Evolutionary conservation across 2,329 filamentous ascomycete genomes (phyloP).

Genomic region (Tympanopsis confertula): DNA sequence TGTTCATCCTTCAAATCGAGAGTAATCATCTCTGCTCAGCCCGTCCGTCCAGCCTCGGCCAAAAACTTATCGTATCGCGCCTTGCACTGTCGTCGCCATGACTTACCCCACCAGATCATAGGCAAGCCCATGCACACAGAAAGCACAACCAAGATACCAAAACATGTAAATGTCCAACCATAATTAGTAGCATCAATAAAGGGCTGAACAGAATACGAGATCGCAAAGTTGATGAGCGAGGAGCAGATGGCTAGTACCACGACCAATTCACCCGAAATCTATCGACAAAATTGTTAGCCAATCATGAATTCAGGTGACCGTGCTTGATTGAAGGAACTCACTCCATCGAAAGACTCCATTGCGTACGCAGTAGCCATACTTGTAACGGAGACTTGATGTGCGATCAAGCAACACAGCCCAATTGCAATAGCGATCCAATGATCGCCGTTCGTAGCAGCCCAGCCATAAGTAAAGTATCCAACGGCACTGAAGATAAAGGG

Average conservation of each 20-base stretch:
- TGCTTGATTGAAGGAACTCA: conserved; percentile 6
- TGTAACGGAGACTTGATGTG: conserved; percentile 24
- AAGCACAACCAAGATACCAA: conserved; percentile 15
- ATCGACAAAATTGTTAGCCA: conserved; percentile 1
- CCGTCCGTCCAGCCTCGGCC: no score
- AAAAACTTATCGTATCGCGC: conserved; percentile 12
- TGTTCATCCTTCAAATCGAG: no score
- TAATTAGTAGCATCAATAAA: conserved; percentile 20
- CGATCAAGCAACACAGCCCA: conserved; percentile 22
- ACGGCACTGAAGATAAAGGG: conserved; percentile 16
- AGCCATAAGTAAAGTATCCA: conserved; percentile 24
- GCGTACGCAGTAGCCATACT: conserved; percentile 25
- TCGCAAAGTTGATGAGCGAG: conserved; percentile 15
- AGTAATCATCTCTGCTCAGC: no score
- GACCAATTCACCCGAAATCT: conserved; percentile 23
- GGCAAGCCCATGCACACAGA: conserved; percentile 13
- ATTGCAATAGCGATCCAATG: conserved; percentile 22
- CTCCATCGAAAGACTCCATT: conserved; percentile 25
- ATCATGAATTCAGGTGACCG: not conserved
- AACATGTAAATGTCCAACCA: conserved; percentile 19
- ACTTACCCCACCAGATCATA: conserved; percentile 18
- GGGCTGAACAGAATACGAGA: conserved; percentile 23
- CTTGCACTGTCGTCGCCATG: conserved; percentile 12
- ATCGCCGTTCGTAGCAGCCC: conserved; percentile 17
- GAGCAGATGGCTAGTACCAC: conserved; percentile 22